phyloP scores from a whole-genome alignment of 768 basidiomycete species.

The Steccherinum ochraceum region DNA sequence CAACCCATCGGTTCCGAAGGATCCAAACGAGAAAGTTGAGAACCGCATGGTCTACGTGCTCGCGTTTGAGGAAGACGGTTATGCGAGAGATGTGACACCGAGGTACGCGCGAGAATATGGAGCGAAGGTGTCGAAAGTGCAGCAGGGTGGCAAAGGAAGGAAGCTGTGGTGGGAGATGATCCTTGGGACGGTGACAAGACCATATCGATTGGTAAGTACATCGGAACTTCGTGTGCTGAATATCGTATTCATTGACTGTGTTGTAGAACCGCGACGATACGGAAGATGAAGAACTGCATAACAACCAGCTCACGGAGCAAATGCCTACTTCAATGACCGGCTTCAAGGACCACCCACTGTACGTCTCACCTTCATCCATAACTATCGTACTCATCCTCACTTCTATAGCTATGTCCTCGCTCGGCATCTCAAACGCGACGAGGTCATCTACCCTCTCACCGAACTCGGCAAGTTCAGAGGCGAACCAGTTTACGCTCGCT shows the following conservation, averaged over 20 bases:
- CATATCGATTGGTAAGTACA: constrained; percentile 70
- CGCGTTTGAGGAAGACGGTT: constrained; percentile 92
- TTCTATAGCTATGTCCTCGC: constrained; percentile 66
- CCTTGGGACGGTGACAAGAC: constrained; percentile 54
- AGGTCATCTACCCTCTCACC: constrained; percentile 75
- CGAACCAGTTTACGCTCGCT: constrained; percentile 85
- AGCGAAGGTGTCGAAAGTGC: constrained; percentile 75
- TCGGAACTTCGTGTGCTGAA: not conserved
- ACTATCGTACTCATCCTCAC: not conserved
- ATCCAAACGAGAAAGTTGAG: constrained; percentile 33
- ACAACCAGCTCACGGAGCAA: constrained; percentile 73
- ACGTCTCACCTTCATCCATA: constrained; percentile 20
- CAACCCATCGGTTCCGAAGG: constrained; percentile 14
- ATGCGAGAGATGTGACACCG: constrained; percentile 84
- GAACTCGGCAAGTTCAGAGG: constrained; percentile 91
- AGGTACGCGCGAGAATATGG: constrained; percentile 81
- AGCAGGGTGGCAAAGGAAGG: constrained; percentile 61
- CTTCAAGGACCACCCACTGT: constrained; percentile 96
- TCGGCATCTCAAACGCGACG: constrained; percentile 83
- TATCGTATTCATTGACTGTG: too few species aligned
- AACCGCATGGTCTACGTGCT: constrained; percentile 93
- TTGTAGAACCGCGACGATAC: constrained; percentile 82
- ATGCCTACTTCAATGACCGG: constrained; percentile 90
- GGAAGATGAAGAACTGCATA: constrained; percentile 85
- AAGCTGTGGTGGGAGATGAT: constrained; percentile 85